A percentile compares a stretch with the other conserved stretches of the same genome.
Conservation (phyloP, 2,329 filamentous ascomycete genomes). For the Trichoderma gracile region DNA sequence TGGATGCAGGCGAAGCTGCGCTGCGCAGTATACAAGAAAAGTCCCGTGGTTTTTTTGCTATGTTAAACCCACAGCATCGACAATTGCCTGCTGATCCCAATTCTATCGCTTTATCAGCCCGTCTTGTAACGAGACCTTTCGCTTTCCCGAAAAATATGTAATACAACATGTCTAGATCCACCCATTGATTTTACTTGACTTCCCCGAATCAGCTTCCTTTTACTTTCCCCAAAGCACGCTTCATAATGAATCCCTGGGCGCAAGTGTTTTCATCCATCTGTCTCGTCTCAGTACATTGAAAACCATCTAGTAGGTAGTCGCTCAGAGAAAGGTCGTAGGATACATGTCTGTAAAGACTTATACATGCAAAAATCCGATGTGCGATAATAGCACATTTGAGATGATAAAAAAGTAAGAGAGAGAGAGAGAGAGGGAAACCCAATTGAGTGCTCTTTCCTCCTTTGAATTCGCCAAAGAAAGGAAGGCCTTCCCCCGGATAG, state of each 20-base stretch:
- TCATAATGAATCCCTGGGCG: not conserved
- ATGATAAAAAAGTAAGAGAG: not conserved
- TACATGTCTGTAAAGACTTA: not conserved
- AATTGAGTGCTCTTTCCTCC: not conserved
- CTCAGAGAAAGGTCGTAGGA: not conserved
- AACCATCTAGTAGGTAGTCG: not conserved
- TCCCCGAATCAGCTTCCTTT: not conserved
- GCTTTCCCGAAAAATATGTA: not conserved
- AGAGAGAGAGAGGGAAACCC: no score
- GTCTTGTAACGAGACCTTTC: not conserved
- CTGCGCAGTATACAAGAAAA: not conserved
- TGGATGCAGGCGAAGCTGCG: no score
- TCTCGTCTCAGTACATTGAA: no score
- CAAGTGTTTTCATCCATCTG: no score
- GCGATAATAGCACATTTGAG: not conserved
- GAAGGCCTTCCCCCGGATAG: no score
- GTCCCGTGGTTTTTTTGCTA: not conserved
- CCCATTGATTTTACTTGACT: not conserved
- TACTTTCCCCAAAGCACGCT: not conserved
- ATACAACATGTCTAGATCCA: not conserved
- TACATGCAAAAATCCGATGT: not conserved
- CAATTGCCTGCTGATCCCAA: not conserved
- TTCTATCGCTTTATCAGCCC: not conserved
- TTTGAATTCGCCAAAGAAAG: not conserved
- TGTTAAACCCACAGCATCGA: not conserved